Evolutionary conservation across 148 eudicot genomes (phyloP), one percentile per base, ranked within the genome.

Genomic region (Beta vulgaris): DNA sequence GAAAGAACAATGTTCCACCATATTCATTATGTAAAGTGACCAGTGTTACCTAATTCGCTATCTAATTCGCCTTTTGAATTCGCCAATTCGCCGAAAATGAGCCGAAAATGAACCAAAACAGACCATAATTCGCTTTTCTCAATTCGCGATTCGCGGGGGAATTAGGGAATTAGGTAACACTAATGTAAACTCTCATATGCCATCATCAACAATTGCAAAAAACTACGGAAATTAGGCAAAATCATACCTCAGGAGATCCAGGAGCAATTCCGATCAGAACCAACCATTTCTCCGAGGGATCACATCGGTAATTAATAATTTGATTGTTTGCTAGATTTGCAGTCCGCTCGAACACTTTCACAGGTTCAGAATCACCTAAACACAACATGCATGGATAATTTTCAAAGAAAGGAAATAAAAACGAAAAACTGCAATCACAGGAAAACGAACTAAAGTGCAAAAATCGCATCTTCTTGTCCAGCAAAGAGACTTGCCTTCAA

Each of bases 191-290:
- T 13, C n/a, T 39, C 32, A 26, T 8, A 48, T 13, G 39, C 31
- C 48, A 58, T 19, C 4, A 36, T 28, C 35, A 37, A 57, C 58
- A 59, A 19, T 13, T 58, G 8, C 49, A 37, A 12, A 36, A 63
- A 34, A 63, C 48, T 31, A 1, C 2, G 2, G 7, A 40, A 53
- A 31, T 54, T 18, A 46, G 5, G 28, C 18, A 43, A 49, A 55
- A 9, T 37, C 73, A 78, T 82, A 87, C 98, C 93, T 93, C 98
- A 18, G 93, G 83, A 42, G 98, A 81, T 34, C 98, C 98, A 55
- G 98, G 98, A 58, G 98, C 91, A 29, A 93, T 93, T 72, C 97
- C 98, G 75, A 93, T 88, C 80, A 93, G 77, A 79, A 93, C 98
- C 95, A 93, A 75, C 98, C 98, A 93, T 74, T 93, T 93, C 72